Evolutionary conservation across 176 grass and related monocot genomes (phyloP).

Genomic region (Paspalum vaginatum): DNA sequence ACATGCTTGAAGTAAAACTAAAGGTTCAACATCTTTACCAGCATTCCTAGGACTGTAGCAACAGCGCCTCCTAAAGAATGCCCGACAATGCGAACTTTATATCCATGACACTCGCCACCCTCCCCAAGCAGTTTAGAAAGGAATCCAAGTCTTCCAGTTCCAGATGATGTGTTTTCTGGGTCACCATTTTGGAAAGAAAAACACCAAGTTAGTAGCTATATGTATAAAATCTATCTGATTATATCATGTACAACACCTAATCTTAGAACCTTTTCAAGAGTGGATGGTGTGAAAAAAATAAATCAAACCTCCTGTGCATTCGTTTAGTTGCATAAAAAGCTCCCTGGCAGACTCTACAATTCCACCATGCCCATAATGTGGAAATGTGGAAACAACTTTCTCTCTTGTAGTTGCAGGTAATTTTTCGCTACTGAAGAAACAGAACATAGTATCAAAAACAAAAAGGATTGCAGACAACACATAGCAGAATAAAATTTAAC

Average conservation of each 20-base stretch:
- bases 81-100: conserved; percentile 81
- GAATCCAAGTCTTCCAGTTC: conserved; percentile 62
- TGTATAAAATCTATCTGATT: conserved; percentile 6
- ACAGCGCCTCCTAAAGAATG: conserved; percentile 97
- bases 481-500: conserved; percentile 23
- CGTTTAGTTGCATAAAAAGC: conserved; percentile 92
- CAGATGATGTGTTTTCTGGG: conserved; percentile 66
- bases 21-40: conserved; percentile 59
- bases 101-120: conserved; percentile 78
- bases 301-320: conserved; percentile 53
- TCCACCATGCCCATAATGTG: conserved; percentile 95
- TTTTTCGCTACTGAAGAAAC: conserved; percentile 65
- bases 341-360: conserved; percentile 91
- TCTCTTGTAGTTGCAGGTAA: conserved; percentile 65
- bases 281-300: conserved; percentile 30
- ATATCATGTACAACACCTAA: conserved; percentile 23
- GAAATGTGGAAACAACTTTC: conserved; percentile 78
- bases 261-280: conserved; percentile 7
- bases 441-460: conserved; percentile 22
- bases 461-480: background rate
- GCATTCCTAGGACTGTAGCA: conserved; percentile 87
- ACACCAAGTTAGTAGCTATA: conserved; percentile 19
- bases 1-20: background rate
- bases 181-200: conserved; percentile 31
- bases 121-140: conserved; percentile 69